These are phyloP conservation scores for Cyberlindnera petersonii DNA, from an alignment of 805 yeast genomes.

Conservation along the genomic window DNA sequence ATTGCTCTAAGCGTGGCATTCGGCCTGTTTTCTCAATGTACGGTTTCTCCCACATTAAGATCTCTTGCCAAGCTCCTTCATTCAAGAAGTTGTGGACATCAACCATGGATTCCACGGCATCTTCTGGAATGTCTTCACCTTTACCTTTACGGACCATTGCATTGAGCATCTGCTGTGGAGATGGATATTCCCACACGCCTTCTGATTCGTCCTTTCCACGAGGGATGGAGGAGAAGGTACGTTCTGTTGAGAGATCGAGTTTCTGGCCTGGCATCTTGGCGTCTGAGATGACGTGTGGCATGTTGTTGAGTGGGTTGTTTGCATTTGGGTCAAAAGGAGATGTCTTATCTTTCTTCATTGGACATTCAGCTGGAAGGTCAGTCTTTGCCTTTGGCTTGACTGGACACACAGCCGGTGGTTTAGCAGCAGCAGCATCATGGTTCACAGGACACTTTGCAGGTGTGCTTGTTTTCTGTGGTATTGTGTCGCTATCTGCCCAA, in stretches of 20 bases:
- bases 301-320: conserved; percentile 81
- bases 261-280: conserved; percentile 76
- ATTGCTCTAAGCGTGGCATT: conserved; percentile 75
- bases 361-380: conserved; percentile 36
- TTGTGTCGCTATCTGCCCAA: conserved; percentile 54
- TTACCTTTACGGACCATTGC: conserved; percentile 97
- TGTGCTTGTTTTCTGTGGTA: conserved; percentile 3
- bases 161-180: conserved; percentile 98
- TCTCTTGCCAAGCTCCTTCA: conserved; percentile 97
- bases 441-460: conserved; percentile 14
- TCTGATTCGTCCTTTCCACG: conserved; percentile 60
- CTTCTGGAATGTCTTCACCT: conserved; percentile 83
- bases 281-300: conserved; percentile 72
- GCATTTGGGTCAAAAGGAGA: conserved; percentile 8
- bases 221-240: conserved; percentile 84
- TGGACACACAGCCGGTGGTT: conserved; percentile 34
- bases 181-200: conserved; percentile 97
- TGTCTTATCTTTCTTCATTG: conserved; percentile 31
- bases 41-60: conserved; percentile 83
- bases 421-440: conserved; percentile 9
- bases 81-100: conserved; percentile 93
- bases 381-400: conserved; percentile 30
- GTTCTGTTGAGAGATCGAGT: conserved; percentile 71
- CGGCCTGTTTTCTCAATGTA: conserved; percentile 51
- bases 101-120: conserved; percentile 95